Evolutionary conservation across 768 basidiomycete species (phyloP).

Genomic region (Antrodiella citrinella): DNA sequence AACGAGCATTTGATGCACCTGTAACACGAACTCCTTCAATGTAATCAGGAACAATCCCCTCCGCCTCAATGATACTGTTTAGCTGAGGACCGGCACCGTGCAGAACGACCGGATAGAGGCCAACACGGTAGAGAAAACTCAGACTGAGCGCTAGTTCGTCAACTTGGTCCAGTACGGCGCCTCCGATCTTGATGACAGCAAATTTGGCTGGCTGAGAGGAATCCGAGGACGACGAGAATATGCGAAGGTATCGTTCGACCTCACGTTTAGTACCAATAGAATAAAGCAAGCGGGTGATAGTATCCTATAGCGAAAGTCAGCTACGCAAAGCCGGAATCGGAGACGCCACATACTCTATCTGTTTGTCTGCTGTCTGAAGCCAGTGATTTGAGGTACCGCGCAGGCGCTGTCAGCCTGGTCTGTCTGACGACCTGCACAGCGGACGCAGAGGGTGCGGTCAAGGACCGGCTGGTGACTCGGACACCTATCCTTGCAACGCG

Average conservation of each 20-base stretch:
- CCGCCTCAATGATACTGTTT: conserved; percentile 87
- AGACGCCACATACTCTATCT: conserved; percentile 49
- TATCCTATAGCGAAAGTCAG: conserved; percentile 52
- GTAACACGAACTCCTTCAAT: conserved; percentile 97
- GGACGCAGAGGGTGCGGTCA: conserved; percentile 35
- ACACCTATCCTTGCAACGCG: conserved; percentile 15
- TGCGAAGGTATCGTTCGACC: conserved; percentile 96
- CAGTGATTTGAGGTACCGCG: conserved; percentile 5
- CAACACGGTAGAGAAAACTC: conserved; percentile 94
- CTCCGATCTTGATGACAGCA: conserved; percentile 97
- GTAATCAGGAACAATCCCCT: conserved; percentile 93
- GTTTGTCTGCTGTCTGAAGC: conserved; percentile 60
- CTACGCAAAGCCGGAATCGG: conserved; percentile 1
- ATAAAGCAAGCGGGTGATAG: conserved; percentile 92
- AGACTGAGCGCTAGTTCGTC: conserved; percentile 92
- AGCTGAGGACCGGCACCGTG: conserved; percentile 96
- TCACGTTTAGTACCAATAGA: conserved; percentile 96
- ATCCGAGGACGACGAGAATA: conserved; percentile 92
- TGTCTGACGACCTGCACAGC: conserved; percentile 33
- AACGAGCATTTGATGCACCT: conserved; percentile 35
- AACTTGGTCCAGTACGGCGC: conserved; percentile 86
- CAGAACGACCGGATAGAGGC: conserved; percentile 94
- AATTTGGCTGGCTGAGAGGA: conserved; percentile 89
- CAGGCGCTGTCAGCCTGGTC: conserved; percentile 3
- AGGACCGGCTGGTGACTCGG: conserved; percentile 33